Conservation (phyloP, 2,329 filamentous ascomycete genomes). For the Gliomastix tumulicola region DNA sequence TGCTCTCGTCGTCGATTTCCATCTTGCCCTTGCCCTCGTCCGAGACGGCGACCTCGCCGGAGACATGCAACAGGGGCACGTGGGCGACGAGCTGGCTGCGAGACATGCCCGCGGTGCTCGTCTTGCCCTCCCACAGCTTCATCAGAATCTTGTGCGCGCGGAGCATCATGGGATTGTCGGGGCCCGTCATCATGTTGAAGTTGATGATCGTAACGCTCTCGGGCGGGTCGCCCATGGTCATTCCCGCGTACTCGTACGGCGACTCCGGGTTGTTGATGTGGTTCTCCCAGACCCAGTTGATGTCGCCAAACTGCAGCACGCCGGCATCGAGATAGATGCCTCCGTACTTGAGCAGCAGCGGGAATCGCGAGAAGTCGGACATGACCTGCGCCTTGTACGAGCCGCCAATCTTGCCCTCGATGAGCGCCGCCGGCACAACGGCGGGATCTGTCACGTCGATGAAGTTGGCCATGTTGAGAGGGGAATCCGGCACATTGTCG, state of each 20-base stretch:
- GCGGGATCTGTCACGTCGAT: slow-evolving; percentile 1
- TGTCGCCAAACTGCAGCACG: slow-evolving; percentile 3
- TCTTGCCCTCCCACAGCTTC: slow-evolving; percentile 3
- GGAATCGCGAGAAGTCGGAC: slow-evolving; percentile 4
- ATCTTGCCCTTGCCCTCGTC: slow-evolving; percentile 1
- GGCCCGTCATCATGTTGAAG: slow-evolving; percentile 1
- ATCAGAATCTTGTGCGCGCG: slow-evolving; percentile 3
- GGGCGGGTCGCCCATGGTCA: slow-evolving; percentile 1
- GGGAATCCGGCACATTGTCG: slow-evolving; percentile 33
- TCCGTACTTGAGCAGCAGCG: slow-evolving; percentile 3
- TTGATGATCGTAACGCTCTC: slow-evolving; percentile 3
- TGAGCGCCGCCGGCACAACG: slow-evolving; percentile 1
- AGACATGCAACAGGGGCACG: slow-evolving; percentile 1
- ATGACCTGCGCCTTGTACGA: slow-evolving; percentile 2
- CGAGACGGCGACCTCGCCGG: neutral
- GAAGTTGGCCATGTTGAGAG: slow-evolving; percentile 35
- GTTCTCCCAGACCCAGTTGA: slow-evolving; percentile 4
- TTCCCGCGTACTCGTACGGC: slow-evolving; percentile 1
- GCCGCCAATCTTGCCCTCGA: neutral
- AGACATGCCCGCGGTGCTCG: neutral
- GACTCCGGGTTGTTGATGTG: slow-evolving; percentile 3
- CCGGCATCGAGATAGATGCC: slow-evolving; percentile 4
- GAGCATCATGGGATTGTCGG: slow-evolving; percentile 1
- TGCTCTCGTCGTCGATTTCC: slow-evolving; percentile 2
- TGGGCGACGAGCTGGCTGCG: slow-evolving; percentile 1